Conservation (phyloP, 805 yeast species). For the Gaillardinia entomophila region DNA sequence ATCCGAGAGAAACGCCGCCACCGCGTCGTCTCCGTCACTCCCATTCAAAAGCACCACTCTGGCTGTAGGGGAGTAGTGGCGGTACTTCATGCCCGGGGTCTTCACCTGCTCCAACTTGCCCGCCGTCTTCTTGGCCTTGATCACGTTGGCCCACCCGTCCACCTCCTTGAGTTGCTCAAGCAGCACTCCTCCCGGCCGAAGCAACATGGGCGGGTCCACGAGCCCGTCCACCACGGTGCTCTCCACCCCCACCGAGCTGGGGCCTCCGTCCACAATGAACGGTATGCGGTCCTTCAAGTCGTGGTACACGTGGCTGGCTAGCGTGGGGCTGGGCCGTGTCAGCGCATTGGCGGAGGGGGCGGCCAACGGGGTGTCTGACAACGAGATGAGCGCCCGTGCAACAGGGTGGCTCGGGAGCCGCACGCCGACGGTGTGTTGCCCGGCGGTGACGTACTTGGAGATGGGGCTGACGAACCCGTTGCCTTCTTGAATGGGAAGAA, state of each 20-base stretch:
- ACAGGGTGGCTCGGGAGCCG: slow-evolving; percentile 83
- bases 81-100: slow-evolving; percentile 98
- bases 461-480: slow-evolving; percentile 36
- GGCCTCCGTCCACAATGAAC: slow-evolving; percentile 83
- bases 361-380: slow-evolving; percentile 85
- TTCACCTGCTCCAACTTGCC: slow-evolving; percentile 63
- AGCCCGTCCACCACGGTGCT: slow-evolving; percentile 93
- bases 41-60: slow-evolving; percentile 63
- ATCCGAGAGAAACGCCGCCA: slow-evolving; percentile 15
- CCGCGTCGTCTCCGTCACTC: slow-evolving; percentile 34
- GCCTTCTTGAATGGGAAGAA: slow-evolving; percentile 52
- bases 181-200: slow-evolving; percentile 93
- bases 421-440: slow-evolving; percentile 87
- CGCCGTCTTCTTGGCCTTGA: slow-evolving; percentile 61
- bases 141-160: slow-evolving; percentile 54
- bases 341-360: slow-evolving; percentile 98
- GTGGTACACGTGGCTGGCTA: slow-evolving; percentile 76
- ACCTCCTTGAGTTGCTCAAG: slow-evolving; percentile 60
- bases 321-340: slow-evolving; percentile 90
- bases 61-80: slow-evolving; percentile 91
- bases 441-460: slow-evolving; percentile 76
- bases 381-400: slow-evolving; percentile 82
- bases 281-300: slow-evolving; percentile 82
- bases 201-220: slow-evolving; percentile 73
- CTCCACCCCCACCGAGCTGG: slow-evolving; percentile 84